Conservation (phyloP, 495 filamentous ascomycete genomes). For the Neurospora sp. region DNA sequence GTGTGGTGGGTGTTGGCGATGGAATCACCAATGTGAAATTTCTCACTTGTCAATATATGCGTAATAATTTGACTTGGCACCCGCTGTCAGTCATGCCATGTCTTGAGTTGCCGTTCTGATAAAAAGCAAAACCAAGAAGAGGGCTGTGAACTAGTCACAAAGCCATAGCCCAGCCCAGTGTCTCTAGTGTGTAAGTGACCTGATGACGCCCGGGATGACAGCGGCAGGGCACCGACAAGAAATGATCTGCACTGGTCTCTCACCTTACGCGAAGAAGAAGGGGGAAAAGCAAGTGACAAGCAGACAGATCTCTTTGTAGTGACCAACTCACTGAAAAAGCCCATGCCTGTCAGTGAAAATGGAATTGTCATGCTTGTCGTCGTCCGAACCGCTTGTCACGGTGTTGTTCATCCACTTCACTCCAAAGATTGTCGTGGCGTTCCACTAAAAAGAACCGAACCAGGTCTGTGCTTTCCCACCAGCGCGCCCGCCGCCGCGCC, state of each 20-base stretch:
- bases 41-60: not conserved
- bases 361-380: not conserved
- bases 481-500: not conserved
- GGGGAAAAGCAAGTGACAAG: not conserved
- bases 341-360: not conserved
- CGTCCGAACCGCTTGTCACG: not conserved
- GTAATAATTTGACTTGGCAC: not conserved
- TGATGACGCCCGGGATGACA: not conserved
- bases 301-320: not conserved
- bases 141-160: not conserved
- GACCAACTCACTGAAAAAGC: not conserved
- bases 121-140: not conserved
- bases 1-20: not conserved
- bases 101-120: not conserved
- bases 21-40: not conserved
- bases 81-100: not conserved
- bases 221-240: not conserved
- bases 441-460: not conserved
- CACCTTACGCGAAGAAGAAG: not conserved
- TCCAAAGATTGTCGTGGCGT: not conserved
- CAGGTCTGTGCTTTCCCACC: not conserved
- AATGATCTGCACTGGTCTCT: not conserved
- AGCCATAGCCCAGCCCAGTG: not conserved
- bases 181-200: not conserved
- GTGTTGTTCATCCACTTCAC: not conserved